Evolutionary conservation across 192 early-diverging fungal species (phyloP), one percentile per base, ranked within the genome.

Genomic region (Gryganskiella cystojenkinii): DNA sequence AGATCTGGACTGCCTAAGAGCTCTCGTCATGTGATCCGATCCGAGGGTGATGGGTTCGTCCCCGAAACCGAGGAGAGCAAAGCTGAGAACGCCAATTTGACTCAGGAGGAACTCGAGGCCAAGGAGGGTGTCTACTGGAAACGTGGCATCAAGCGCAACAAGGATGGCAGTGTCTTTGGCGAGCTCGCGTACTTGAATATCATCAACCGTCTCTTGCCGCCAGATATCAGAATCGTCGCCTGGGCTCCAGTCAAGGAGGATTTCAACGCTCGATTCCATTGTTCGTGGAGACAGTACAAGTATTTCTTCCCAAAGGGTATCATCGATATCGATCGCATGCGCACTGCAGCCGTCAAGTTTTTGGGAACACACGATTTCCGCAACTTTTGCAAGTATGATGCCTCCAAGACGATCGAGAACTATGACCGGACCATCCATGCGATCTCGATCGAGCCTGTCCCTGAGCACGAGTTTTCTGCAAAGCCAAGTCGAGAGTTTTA

Each of bases 311-410:
- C 86, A 11, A 79, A 80, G 22, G 82, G 84, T 40, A 76, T 70
- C 22, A 87, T 97, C 30, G 85, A 97, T 63, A 88, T 98, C 37
- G 85, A 71, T 3, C 67, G 61, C 2, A 98, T 99, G 96, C 85
- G 85, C 19, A 71, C 88, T 4, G 96, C 92, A 0, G 92, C 93
- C 3, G 51, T 66, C 30, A 63, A 75, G 43, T 94, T 91, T 61
- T 61, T 93, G 59, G 97, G 97, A 10, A 80, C 88, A 14, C 95
- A 96, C 64, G 96, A 99, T 76, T 99, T 95, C 67, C 90, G 97
- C 47, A 92, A 97, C 80, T 97, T 99, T 81, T 99, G 97, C 80
- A 95, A 96, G 76, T 81, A 98, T 44, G 96, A 99, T 82, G 88
- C 92, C 0, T 83, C 90, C 31, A 95, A 97, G 72, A 88, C 92